Conservation (phyloP, 83 land plant genomes). For the Picea abies region DNA sequence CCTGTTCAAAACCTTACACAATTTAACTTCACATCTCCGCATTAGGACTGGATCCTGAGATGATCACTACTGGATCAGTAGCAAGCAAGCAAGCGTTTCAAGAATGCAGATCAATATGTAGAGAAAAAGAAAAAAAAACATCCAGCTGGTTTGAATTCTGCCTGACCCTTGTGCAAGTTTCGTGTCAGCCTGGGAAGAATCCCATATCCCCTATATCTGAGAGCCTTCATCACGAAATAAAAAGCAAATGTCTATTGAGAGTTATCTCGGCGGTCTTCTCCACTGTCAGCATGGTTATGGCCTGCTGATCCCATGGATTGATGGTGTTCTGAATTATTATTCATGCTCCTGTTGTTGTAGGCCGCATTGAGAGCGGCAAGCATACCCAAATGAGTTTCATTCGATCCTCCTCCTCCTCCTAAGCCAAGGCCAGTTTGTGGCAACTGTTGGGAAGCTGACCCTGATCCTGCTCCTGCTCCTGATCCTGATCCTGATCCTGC, state of each 20-base stretch:
- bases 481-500: background rate
- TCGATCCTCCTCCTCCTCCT: conserved; percentile 2
- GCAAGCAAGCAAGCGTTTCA: background rate
- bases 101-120: background rate
- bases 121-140: background rate
- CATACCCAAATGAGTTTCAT: conserved; percentile 13
- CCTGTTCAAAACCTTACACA: conserved; percentile 2
- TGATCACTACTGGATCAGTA: background rate
- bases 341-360: background rate
- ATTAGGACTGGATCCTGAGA: conserved; percentile 13
- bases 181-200: background rate
- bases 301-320: conserved; percentile 9
- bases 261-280: conserved; percentile 13
- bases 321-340: background rate
- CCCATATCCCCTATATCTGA: background rate
- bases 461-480: background rate
- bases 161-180: no score
- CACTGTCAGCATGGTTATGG: background rate
- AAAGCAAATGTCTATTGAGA: conserved; percentile 5
- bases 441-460: background rate
- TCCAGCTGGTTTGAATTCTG: background rate
- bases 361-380: background rate
- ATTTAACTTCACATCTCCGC: background rate
- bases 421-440: background rate
- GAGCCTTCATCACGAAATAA: background rate